Conservation (phyloP, 768 basidiomycete genomes). For the Inosperma sp. region DNA sequence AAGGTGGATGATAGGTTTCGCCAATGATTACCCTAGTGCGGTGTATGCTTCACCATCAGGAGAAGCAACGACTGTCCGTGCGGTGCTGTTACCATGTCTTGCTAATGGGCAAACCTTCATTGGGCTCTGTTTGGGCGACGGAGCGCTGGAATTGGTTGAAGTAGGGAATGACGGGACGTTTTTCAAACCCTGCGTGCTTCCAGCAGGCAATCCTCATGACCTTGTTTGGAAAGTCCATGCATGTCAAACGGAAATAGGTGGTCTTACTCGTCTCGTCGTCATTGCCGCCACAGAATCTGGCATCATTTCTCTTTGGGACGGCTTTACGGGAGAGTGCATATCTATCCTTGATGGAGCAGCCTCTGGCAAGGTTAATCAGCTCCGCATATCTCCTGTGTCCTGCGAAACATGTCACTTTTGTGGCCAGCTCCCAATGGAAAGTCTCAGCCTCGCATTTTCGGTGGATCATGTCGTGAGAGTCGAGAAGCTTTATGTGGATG, state of each 20-base stretch:
- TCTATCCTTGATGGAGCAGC: constrained; percentile 51
- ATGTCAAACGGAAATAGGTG: constrained; percentile 48
- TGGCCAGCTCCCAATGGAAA: constrained; percentile 60
- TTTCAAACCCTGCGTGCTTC: constrained; percentile 44
- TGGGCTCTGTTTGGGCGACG: constrained; percentile 62
- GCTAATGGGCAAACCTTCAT: constrained; percentile 46
- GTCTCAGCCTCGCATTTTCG: constrained; percentile 62
- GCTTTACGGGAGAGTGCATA: constrained; percentile 57
- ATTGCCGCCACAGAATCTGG: constrained; percentile 63
- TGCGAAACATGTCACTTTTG: constrained; percentile 65
- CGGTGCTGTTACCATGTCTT: constrained; percentile 45
- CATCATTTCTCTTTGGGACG: constrained; percentile 74
- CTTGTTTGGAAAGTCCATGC: constrained; percentile 49
- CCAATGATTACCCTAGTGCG: constrained; percentile 25
- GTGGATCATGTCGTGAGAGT: constrained; percentile 60
- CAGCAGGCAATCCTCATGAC: constrained; percentile 57
- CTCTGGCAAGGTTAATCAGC: constrained; percentile 50
- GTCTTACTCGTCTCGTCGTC: constrained; percentile 48
- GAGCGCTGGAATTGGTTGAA: constrained; percentile 59
- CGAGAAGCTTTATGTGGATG: constrained; percentile 57
- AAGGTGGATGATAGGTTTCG: constrained; percentile 45
- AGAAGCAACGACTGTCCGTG: constrained; percentile 40
- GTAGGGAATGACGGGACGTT: constrained; percentile 39
- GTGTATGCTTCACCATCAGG: constrained; percentile 42
- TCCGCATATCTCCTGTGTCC: constrained; percentile 56